Evolutionary conservation across 768 basidiomycete species (phyloP).

Genomic region (Ramaria sp.): DNA sequence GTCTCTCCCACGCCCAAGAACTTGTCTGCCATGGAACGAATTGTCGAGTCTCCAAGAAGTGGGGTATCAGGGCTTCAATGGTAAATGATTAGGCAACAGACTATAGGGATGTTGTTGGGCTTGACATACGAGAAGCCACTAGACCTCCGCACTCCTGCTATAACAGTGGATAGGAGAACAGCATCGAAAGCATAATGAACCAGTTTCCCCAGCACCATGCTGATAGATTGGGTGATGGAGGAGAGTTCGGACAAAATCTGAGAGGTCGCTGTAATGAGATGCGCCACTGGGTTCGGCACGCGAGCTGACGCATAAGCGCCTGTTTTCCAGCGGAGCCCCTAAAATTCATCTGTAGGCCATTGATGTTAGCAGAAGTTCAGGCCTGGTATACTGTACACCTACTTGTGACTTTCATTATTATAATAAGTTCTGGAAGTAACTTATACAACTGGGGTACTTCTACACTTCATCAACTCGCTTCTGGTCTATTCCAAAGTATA

Average conservation of each 20-base stretch:
- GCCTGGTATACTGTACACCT: too few species aligned
- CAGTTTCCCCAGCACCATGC: conserved; percentile 55
- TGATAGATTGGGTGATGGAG: background rate
- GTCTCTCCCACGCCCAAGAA: conserved; percentile 84
- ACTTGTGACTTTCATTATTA: too few species aligned
- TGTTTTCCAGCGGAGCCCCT: too few species aligned
- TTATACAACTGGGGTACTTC: too few species aligned
- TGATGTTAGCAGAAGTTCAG: too few species aligned
- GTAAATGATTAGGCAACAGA: conserved; percentile 8
- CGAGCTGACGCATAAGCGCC: too few species aligned
- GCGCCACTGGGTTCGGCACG: too few species aligned
- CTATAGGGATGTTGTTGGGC: background rate
- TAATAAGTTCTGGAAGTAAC: too few species aligned
- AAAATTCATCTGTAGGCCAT: too few species aligned
- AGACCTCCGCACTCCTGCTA: conserved; percentile 84
- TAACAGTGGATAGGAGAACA: conserved; percentile 73
- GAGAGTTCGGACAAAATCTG: background rate
- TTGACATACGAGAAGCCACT: conserved; percentile 79
- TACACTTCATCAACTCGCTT: too few species aligned
- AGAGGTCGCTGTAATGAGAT: too few species aligned
- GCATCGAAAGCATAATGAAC: conserved; percentile 80
- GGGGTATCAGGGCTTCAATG: conserved; percentile 49
- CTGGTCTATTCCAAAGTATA: too few species aligned
- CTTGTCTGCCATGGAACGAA: conserved; percentile 65
- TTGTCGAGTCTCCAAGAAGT: conserved; percentile 64